These are phyloP conservation scores for Phlegmacium glaucopus DNA, from an alignment of 768 basidiomycete genomes.

Conservation along the genomic window DNA sequence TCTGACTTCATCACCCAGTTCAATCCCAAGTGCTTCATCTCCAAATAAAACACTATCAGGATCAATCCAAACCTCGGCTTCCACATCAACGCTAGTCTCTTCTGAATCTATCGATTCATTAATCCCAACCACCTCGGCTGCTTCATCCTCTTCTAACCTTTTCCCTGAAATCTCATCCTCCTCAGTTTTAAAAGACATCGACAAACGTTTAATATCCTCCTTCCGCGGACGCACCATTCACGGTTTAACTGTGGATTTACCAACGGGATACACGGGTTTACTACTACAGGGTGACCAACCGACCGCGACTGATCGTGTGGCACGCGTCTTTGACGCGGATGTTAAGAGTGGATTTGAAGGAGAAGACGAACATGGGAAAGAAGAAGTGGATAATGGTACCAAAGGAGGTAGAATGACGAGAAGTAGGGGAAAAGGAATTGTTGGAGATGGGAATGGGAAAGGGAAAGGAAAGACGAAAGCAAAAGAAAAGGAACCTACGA, in stretches of 20 bases:
- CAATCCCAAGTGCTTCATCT: too few species aligned
- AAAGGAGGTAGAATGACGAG: conserved; percentile 7
- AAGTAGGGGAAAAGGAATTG: conserved; percentile 3
- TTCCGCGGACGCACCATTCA: conserved; percentile 78
- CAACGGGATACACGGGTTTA: conserved; percentile 65
- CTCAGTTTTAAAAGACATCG: conserved; percentile 17
- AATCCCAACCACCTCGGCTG: neutral
- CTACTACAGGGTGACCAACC: conserved; percentile 40
- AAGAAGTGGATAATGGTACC: conserved; percentile 2
- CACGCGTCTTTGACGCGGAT: neutral
- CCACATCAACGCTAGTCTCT: conserved; percentile 7
- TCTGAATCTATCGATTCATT: neutral
- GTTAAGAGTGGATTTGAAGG: conserved; percentile 5
- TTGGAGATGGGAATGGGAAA: conserved; percentile 8
- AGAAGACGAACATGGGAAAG: neutral
- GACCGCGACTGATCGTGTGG: too few species aligned
- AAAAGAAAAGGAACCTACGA: conserved; percentile 6
- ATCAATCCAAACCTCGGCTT: neutral
- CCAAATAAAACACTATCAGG: too few species aligned
- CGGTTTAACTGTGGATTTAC: conserved; percentile 58
- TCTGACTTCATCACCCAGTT: too few species aligned
- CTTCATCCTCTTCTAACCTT: neutral
- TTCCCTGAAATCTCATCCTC: neutral
- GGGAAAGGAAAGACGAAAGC: conserved; percentile 14
- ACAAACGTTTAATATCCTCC: conserved; percentile 49